Evolutionary conservation across 2,329 filamentous ascomycete genomes (phyloP).

Genomic region (Xylaria sp.): DNA sequence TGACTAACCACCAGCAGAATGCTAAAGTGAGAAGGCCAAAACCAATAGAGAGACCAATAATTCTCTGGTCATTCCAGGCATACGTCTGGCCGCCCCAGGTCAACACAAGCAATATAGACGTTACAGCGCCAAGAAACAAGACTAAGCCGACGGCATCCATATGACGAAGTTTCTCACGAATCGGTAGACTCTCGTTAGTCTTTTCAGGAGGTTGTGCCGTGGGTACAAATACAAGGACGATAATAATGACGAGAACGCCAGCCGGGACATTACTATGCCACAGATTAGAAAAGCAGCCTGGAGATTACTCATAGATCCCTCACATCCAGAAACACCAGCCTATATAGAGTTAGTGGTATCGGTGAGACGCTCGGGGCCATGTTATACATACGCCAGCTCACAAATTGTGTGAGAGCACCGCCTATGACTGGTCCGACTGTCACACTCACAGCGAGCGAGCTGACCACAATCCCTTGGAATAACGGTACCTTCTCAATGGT

Average conservation of each 20-base stretch:
- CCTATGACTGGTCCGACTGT: slow-evolving; percentile 31
- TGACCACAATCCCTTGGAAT: slow-evolving; percentile 48
- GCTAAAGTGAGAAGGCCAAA: neutral
- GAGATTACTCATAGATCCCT: neutral
- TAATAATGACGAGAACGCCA: slow-evolving; percentile 5
- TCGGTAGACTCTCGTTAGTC: neutral
- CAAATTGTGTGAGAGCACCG: slow-evolving; percentile 20
- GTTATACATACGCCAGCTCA: slow-evolving; percentile 25
- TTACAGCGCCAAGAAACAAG: slow-evolving; percentile 37
- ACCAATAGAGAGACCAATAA: slow-evolving; percentile 20
- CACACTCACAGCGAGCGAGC: slow-evolving; percentile 48
- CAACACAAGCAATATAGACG: slow-evolving; percentile 50
- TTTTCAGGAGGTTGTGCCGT: neutral
- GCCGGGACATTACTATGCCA: slow-evolving; percentile 21
- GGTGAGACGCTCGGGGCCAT: no score
- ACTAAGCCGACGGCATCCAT: slow-evolving; percentile 25
- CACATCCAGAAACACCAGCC: slow-evolving; percentile 24
- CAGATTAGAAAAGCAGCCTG: neutral
- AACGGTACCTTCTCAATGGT: slow-evolving; percentile 48
- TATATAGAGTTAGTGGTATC: neutral
- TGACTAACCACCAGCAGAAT: slow-evolving; percentile 9
- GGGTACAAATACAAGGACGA: slow-evolving; percentile 9
- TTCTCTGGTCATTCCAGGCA: slow-evolving; percentile 33
- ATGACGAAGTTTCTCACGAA: slow-evolving; percentile 12
- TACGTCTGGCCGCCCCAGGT: slow-evolving; percentile 47